Evolutionary conservation across 371 early-diverging fungal genomes (phyloP), one percentile per base, ranked within the genome.

Genomic region (Apophysomyces trapeziformis): DNA sequence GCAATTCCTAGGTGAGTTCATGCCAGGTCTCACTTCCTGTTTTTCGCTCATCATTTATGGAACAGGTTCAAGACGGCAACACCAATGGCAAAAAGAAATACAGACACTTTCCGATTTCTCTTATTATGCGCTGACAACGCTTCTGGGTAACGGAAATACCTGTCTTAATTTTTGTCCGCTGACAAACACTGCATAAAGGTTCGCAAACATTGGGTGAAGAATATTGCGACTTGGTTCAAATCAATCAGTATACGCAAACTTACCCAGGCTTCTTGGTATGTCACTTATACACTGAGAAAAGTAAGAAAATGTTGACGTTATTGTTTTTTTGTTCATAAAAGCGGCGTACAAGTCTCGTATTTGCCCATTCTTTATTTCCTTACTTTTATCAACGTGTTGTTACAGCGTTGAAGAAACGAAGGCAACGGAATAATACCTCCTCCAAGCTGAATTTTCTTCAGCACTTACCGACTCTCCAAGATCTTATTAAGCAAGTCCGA

Each of bases 151-250:
- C 60, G 13, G n/a, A 57, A 11, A 58, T 39, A 21, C 37, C 43
- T 61, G 44, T 36, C 43, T 60, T 38, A 37, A 37, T 35, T 16
- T 12, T 7, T 18, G 39, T 41, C 32, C n/a, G 21, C 54, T 77
- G 16, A 54, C 39, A 38, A 6, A 43, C 16, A 38, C 13, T 13
- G 13, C 13, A 14, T 7, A 38, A 62, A 66, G 96, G 95, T 1
- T 85, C 88, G 5, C 94, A 92, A 69, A 96, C 97, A 0, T 71
- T 97, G 37, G 97, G 97, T 35, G 96, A 97, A 69, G 97, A 96
- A 72, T 95, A 95, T 70, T 95, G 95, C 69, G 95, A 94, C 67
- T 87, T 96, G 38, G 76, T 92, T 64, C 95, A 91, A 66, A 75
- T 89, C 44, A 83, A 77, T 57, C 71, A 76, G 39, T 69, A 69